Conservation (phyloP, 148 eudicot genomes). For the Rhododendron kiyosumense region DNA sequence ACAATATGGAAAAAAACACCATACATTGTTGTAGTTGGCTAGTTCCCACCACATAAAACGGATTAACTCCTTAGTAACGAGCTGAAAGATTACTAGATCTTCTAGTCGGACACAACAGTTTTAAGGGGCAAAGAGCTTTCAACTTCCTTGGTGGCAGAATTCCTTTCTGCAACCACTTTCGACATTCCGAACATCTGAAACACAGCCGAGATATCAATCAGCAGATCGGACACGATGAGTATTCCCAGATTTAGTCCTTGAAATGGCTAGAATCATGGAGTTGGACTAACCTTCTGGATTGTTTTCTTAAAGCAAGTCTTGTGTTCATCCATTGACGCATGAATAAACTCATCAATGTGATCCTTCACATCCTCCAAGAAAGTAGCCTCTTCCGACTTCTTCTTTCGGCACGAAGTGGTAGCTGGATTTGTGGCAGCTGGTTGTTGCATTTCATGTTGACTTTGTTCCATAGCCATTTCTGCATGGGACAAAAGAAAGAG, state of each 20-base stretch:
- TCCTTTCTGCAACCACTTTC: slow-evolving; percentile 61
- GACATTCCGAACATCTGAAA: slow-evolving; percentile 90
- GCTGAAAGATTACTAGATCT: not conserved
- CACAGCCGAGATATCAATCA: not conserved
- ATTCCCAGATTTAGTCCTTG: not conserved
- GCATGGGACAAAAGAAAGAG: not conserved
- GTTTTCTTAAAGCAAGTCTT: slow-evolving; percentile 82
- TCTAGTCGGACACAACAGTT: slow-evolving; percentile 39
- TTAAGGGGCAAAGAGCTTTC: slow-evolving; percentile 53
- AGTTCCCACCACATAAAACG: not conserved
- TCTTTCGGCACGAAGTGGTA: slow-evolving; percentile 62
- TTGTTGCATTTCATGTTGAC: slow-evolving; percentile 25
- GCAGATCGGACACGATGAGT: not conserved
- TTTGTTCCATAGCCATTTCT: slow-evolving; percentile 28
- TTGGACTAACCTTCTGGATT: slow-evolving; percentile 52
- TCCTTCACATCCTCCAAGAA: slow-evolving; percentile 79
- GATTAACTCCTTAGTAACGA: not conserved
- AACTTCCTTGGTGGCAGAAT: slow-evolving; percentile 32
- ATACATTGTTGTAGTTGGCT: not conserved
- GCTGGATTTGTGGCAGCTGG: slow-evolving; percentile 37
- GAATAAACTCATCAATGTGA: slow-evolving; percentile 81
- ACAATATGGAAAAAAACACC: not conserved
- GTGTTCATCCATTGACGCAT: slow-evolving; percentile 94
- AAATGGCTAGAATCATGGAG: not conserved
- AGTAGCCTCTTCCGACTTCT: slow-evolving; percentile 67